Percentiles rank a stretch among this genome's conserved stretches.
Evolutionary conservation across 1,139 yeast genomes (phyloP).

Genomic region (Sugiyamaella castrensis): DNA sequence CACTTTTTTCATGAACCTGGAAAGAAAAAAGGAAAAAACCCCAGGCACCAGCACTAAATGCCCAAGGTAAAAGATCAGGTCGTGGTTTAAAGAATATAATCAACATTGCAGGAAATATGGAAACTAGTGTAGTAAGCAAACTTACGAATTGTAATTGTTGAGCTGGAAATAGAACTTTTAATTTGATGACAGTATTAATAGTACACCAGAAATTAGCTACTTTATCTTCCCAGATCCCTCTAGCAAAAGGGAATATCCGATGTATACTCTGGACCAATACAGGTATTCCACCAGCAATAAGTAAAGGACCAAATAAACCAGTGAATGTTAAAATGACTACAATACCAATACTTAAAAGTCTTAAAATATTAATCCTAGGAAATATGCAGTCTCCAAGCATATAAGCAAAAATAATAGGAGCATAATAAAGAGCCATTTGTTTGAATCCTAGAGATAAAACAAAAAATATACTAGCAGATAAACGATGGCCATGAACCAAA

Average conservation of each 20-base stretch:
- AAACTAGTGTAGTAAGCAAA: constrained; percentile 57
- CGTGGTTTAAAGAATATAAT: constrained; percentile 52
- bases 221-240: constrained; percentile 97
- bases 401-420: constrained; percentile 83
- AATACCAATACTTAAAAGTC: constrained; percentile 58
- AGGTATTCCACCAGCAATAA: constrained; percentile 37
- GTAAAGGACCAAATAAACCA: constrained; percentile 60
- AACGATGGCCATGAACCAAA: constrained; percentile 55
- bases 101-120: constrained; percentile 65
- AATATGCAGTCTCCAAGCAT: constrained; percentile 51
- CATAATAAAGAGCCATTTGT: constrained; percentile 93
- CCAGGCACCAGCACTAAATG: constrained; percentile 80
- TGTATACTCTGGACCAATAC: constrained; percentile 48
- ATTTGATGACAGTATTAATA: constrained; percentile 70
- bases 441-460: constrained; percentile 78
- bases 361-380: constrained; percentile 40
- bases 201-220: constrained; percentile 98
- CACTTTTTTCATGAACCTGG: constrained; percentile 94
- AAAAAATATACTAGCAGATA: constrained; percentile 76
- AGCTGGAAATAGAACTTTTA: constrained; percentile 54
- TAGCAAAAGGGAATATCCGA: constrained; percentile 84
- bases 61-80: constrained; percentile 59
- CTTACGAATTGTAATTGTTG: constrained; percentile 62
- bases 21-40: constrained; percentile 87
- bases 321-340: constrained; percentile 58